A percentile compares a stretch with the other conserved stretches of the same genome.
These are phyloP conservation scores for Claviceps humidiphila DNA, from an alignment of 2,329 filamentous ascomycete genomes.

Conservation along the genomic window DNA sequence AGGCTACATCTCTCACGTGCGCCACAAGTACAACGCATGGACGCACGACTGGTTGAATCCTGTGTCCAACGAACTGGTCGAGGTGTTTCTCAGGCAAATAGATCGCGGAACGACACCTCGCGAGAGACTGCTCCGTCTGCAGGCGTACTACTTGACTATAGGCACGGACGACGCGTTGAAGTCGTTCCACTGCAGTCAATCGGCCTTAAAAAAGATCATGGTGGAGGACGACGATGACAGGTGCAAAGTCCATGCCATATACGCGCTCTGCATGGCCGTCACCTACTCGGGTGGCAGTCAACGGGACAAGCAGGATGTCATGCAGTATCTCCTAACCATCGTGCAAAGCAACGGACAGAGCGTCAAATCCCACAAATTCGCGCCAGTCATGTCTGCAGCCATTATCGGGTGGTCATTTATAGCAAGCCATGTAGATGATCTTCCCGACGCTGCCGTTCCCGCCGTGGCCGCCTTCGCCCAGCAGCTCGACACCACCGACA, in stretches of 20 bases:
- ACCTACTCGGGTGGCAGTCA: slow-evolving; percentile 63
- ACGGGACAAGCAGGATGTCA: slow-evolving; percentile 54
- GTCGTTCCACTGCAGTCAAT: slow-evolving; percentile 17
- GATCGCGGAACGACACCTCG: slow-evolving; percentile 54
- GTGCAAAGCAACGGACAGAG: slow-evolving; percentile 65
- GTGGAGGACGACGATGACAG: slow-evolving; percentile 49
- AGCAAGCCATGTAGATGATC: slow-evolving; percentile 62
- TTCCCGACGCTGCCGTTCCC: slow-evolving; percentile 55
- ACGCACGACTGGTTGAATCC: slow-evolving; percentile 36
- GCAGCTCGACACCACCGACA: slow-evolving; percentile 64
- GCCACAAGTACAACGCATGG: slow-evolving; percentile 23
- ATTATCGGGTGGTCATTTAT: slow-evolving; percentile 70
- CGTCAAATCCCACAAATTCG: slow-evolving; percentile 58
- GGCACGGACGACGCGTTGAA: slow-evolving; percentile 49
- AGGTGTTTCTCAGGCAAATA: slow-evolving; percentile 58
- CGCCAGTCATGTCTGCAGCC: slow-evolving; percentile 57
- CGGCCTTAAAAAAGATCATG: slow-evolving; percentile 22
- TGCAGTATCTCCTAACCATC: slow-evolving; percentile 66
- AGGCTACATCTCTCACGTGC: slow-evolving; percentile 37
- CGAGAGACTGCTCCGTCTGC: slow-evolving; percentile 57
- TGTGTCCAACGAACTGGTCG: slow-evolving; percentile 41
- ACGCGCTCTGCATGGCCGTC: slow-evolving; percentile 56
- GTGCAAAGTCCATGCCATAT: slow-evolving; percentile 55
- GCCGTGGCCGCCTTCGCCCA: slow-evolving; percentile 74
- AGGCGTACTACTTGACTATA: slow-evolving; percentile 57